These are phyloP conservation scores for Euryodendron excelsum DNA, from an alignment of 148 eudicot genomes.

Conservation along the genomic window DNA sequence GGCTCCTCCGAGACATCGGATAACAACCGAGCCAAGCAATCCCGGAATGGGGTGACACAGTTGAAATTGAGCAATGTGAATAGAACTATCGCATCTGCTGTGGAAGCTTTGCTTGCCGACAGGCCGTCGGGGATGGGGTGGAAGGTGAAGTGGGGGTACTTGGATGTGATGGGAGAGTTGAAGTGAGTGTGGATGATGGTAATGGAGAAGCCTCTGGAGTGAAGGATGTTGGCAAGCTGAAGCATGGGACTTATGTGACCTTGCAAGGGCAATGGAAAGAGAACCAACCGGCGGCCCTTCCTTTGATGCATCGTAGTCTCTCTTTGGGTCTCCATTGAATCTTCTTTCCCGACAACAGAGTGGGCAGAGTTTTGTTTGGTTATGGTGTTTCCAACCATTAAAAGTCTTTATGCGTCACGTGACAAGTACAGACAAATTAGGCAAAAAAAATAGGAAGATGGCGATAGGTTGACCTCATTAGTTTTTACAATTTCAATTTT, in stretches of 20 bases:
- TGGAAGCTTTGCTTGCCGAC: constrained; percentile 23
- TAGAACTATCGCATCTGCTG: constrained; percentile 22
- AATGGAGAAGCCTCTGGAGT: constrained; percentile 20
- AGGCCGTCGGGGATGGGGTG: constrained; percentile 39
- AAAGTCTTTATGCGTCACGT: too few relatives aligned
- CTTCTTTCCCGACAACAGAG: too few relatives aligned
- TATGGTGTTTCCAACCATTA: too few relatives aligned
- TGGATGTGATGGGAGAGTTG: constrained; percentile 20
- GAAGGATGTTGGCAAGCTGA: constrained; percentile 26
- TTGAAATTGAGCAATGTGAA: constrained; percentile 26
- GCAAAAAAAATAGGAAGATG: too few relatives aligned
- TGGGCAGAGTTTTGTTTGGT: too few relatives aligned
- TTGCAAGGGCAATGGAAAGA: constrained; percentile 24
- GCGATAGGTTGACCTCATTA: too few relatives aligned
- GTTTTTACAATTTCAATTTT: too few relatives aligned
- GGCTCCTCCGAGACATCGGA: constrained; percentile 1
- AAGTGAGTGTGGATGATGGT: constrained; percentile 15
- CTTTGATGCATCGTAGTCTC: neutral
- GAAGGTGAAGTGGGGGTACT: constrained; percentile 28
- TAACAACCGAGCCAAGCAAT: constrained; percentile 26
- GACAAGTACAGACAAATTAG: too few relatives aligned
- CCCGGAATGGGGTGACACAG: constrained; percentile 31
- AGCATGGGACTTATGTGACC: constrained; percentile 32
- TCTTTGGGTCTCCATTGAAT: too few relatives aligned
- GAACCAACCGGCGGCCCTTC: constrained; percentile 5